Percentiles rank a stretch among this genome's conserved stretches.
phyloP scores from a whole-genome alignment of 768 basidiomycete genomes.

The Boletus tomentosulus region DNA sequence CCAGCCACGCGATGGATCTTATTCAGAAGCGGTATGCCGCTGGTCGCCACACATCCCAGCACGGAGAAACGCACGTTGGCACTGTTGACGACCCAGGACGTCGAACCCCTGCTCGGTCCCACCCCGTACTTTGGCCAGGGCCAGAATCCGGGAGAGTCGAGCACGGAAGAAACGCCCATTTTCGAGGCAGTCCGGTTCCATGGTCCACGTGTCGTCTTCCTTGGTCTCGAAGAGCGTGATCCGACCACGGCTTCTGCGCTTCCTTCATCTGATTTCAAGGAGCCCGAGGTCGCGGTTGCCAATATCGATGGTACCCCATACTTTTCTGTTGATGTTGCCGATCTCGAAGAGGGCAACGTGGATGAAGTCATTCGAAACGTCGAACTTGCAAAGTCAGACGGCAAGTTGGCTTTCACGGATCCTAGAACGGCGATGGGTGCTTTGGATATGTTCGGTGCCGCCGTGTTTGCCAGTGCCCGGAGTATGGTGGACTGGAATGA shows the following conservation, averaged over 20 bases:
- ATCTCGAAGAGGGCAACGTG: conserved; percentile 43
- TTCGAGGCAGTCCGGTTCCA: conserved; percentile 59
- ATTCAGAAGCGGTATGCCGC: conserved; percentile 70
- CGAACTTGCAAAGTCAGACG: conserved; percentile 35
- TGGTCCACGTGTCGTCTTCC: conserved; percentile 65
- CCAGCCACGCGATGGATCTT: conserved; percentile 72
- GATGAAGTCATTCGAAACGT: conserved; percentile 39
- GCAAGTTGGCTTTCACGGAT: conserved; percentile 56
- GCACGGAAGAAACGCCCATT: conserved; percentile 22
- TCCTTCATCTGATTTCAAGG: conserved; percentile 61
- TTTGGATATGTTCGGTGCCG: conserved; percentile 64
- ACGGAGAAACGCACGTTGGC: conserved; percentile 41
- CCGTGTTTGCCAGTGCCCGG: conserved; percentile 72
- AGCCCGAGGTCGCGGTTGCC: conserved; percentile 48
- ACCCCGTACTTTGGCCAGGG: conserved; percentile 73
- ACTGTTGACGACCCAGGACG: conserved; percentile 54
- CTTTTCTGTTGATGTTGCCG: conserved; percentile 75
- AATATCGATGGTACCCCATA: conserved; percentile 79
- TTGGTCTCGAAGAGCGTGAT: conserved; percentile 68
- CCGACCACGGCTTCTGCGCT: conserved; percentile 44
- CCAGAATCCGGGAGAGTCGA: conserved; percentile 37
- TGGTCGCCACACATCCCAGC: conserved; percentile 40
- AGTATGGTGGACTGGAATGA: conserved; percentile 92
- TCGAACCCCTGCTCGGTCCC: conserved; percentile 62
- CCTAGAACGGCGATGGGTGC: conserved; percentile 52